Percentiles rank a stretch among this genome's conserved stretches.
phyloP scores from a whole-genome alignment of 2,329 filamentous ascomycete genomes.

The Pyrenophora seminiperda region DNA sequence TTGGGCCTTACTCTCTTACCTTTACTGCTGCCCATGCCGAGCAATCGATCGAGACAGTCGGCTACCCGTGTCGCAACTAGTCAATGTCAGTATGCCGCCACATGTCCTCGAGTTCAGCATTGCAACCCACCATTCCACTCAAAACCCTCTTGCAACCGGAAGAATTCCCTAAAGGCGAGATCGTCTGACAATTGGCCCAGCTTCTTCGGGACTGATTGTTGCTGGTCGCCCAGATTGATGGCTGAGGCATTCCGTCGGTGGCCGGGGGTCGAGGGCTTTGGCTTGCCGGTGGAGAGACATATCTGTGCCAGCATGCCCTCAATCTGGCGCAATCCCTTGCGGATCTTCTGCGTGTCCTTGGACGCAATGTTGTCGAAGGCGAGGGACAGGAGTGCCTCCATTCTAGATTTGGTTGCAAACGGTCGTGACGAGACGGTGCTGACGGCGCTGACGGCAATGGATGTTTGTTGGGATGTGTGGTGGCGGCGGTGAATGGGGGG shows the following conservation, averaged over 20 bases:
- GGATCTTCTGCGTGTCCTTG: slow-evolving; percentile 85
- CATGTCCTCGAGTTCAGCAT: not conserved
- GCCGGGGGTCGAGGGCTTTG: slow-evolving; percentile 39
- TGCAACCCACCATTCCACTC: slow-evolving; percentile 79
- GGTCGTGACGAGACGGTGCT: slow-evolving; percentile 10
- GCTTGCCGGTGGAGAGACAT: slow-evolving; percentile 67
- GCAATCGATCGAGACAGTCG: slow-evolving; percentile 80
- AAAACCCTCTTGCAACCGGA: slow-evolving; percentile 94
- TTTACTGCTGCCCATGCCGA: slow-evolving; percentile 72
- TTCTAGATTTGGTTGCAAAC: slow-evolving; percentile 48
- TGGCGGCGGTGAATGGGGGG: slow-evolving; percentile 9
- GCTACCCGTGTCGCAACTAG: slow-evolving; percentile 81
- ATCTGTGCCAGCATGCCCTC: slow-evolving; percentile 94
- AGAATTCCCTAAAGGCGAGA: slow-evolving; percentile 92
- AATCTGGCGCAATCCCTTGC: slow-evolving; percentile 91
- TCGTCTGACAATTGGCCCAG: slow-evolving; percentile 76
- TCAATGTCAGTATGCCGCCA: not conserved
- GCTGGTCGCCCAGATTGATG: slow-evolving; percentile 41
- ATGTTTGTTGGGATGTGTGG: slow-evolving; percentile 5
- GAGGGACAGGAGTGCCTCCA: slow-evolving; percentile 90
- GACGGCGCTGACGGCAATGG: slow-evolving; percentile 11
- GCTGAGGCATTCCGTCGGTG: slow-evolving; percentile 48
- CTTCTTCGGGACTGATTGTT: slow-evolving; percentile 47
- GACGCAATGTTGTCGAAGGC: slow-evolving; percentile 97
- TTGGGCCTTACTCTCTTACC: slow-evolving; percentile 11